Evolutionary conservation across 2,329 filamentous ascomycete species (phyloP), one percentile per base, ranked within the genome.

Genomic region (Lasiodiplodia gonubiensis): DNA sequence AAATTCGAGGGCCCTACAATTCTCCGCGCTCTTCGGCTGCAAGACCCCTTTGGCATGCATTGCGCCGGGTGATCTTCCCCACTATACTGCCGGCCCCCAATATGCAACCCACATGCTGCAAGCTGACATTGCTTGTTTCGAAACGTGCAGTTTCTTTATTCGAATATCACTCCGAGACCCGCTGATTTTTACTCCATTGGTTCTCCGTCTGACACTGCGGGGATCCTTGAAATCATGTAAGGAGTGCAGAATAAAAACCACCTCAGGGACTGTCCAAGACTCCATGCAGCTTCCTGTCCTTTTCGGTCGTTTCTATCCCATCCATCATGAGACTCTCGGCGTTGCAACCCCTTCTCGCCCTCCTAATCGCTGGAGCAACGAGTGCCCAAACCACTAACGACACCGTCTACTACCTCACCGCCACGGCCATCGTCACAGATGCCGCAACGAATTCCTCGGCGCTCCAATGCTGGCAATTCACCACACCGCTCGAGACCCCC

Each of bases 391-490:
- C 57, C 42, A 37, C 42, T 11, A 59, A n/a, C 30, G 39, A 66
- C 64, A 66, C 57, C 27, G 25, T 27, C 18, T 59, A 14, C 21
- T 52, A 66, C 64, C 72, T 79, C 30, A 76, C 70, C 3, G 72
- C 71, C 8, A 78, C 77, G 10, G 75, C 77, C 16, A 70, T 79
- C 27, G 73, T 77, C 12, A 77, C 77, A 4, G 72, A 72, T 57
- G 55, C 65, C 12, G 69, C 42, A 21, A 46, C 73, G 16, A 76
- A 77, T 69, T 70, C 70, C 61, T 78, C 77, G 8, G 70, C 69
- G 5, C 72, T 79, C 42, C 72, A 79, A 69, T 80, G 77, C 70
- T 79, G 76, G 77, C 69, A 74, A 25, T 73, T 79, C 59, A 70
- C 54, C 30, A 66, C 67, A 4, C 75, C 76, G 3, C 73, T 79